A percentile compares a stretch with the other conserved stretches of the same genome.
These are phyloP conservation scores for Pleurotus sapidus DNA, from an alignment of 768 basidiomycete species.

Conservation along the genomic window DNA sequence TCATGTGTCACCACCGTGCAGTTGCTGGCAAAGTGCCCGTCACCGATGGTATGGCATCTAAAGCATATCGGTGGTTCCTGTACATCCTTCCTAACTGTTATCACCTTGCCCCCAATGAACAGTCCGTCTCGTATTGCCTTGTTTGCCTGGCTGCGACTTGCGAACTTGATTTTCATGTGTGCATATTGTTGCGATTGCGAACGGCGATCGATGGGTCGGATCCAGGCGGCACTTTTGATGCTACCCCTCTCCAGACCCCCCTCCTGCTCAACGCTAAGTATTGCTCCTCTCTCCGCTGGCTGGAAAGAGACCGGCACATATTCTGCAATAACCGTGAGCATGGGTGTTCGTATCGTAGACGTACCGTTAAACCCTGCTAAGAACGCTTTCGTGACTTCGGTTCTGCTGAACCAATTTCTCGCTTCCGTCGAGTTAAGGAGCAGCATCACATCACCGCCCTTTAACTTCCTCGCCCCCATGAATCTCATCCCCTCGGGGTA, in stretches of 20 bases:
- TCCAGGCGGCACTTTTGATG: conserved; percentile 17
- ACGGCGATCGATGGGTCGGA: conserved; percentile 19
- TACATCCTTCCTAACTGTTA: conserved; percentile 10
- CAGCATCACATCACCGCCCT: conserved; percentile 13
- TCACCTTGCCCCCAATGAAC: conserved; percentile 13
- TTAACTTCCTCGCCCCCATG: conserved; percentile 10
- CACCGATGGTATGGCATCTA: conserved; percentile 14
- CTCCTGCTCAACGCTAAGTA: conserved; percentile 12
- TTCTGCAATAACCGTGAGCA: conserved; percentile 13
- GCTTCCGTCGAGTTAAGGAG: conserved; percentile 10
- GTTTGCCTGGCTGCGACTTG: conserved; percentile 12
- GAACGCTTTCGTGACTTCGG: conserved; percentile 9
- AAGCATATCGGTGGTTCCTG: conserved; percentile 14
- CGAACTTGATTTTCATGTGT: conserved; percentile 19
- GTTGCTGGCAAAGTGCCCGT: conserved; percentile 12
- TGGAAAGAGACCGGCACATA: conserved; percentile 18
- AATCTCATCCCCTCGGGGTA: conserved; percentile 8
- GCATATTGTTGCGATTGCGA: conserved; percentile 15
- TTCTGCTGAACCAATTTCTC: conserved; percentile 13
- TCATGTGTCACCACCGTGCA: conserved; percentile 9
- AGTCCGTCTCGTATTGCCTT: conserved; percentile 8
- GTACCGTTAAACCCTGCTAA: conserved; percentile 10
- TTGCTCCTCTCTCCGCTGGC: background rate
- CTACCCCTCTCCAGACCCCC: conserved; percentile 5
- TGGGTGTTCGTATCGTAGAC: conserved; percentile 4